A percentile compares a stretch with the other conserved stretches of the same genome.
These are phyloP conservation scores for Luvunga scandens DNA, from an alignment of 345 rosid genomes.

Conservation along the genomic window DNA sequence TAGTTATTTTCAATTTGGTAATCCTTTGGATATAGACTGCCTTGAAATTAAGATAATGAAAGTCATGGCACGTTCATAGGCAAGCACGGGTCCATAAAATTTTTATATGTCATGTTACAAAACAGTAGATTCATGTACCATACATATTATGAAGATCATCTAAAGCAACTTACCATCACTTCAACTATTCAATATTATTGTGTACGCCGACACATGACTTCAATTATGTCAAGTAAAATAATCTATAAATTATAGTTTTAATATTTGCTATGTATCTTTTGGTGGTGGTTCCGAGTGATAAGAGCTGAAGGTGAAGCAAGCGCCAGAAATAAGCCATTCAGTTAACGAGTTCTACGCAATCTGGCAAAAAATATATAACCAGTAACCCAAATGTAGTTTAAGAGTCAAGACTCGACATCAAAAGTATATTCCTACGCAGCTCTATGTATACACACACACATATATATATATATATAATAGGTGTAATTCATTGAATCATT, in stretches of 20 bases:
- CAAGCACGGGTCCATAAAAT: conserved; percentile 1
- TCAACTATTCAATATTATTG: conserved; percentile 7
- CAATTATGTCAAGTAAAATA: neutral
- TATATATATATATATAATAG: too few relatives aligned
- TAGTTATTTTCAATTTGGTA: neutral
- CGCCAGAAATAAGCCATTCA: neutral
- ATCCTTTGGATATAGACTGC: neutral
- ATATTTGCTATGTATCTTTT: neutral
- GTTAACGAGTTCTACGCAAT: neutral
- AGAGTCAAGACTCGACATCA: too few relatives aligned
- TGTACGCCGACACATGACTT: conserved; percentile 10
- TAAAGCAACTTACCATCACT: neutral
- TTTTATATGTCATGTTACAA: neutral
- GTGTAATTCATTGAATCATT: too few relatives aligned
- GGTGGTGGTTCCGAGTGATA: neutral
- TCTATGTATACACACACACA: too few relatives aligned
- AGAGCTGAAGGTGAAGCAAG: neutral
- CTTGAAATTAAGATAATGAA: conserved; percentile 1
- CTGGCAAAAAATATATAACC: neutral
- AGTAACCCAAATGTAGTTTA: too few relatives aligned
- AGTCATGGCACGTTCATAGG: conserved; percentile 1
- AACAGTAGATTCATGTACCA: conserved; percentile 16
- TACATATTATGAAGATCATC: neutral
- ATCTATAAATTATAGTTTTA: neutral
- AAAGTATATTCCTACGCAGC: too few relatives aligned